phyloP scores from a whole-genome alignment of 163 green algal species.

The Chloroidium sp. region DNA sequence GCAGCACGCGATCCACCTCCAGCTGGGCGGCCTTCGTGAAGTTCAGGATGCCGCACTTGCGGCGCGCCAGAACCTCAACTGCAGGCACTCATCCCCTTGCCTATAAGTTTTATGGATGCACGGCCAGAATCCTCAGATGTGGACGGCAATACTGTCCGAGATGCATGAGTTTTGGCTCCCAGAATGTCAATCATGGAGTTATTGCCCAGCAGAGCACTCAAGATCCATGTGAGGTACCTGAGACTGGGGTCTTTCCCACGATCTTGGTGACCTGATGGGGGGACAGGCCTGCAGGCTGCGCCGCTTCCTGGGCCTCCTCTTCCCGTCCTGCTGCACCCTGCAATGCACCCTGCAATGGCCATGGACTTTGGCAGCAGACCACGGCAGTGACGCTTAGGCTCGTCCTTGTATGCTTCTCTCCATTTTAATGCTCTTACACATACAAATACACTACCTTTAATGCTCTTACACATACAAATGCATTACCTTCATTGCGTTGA shows the following conservation, averaged over 20 bases:
- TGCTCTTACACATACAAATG: too few species aligned
- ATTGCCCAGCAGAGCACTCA: background rate
- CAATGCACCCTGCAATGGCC: too few species aligned
- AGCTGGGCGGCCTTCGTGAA: conserved; percentile 32
- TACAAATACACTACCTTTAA: too few species aligned
- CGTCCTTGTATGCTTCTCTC: too few species aligned
- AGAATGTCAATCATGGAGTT: background rate
- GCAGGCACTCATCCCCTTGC: background rate
- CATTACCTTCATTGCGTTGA: too few species aligned
- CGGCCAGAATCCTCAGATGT: background rate
- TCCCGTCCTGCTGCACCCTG: too few species aligned
- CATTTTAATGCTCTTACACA: too few species aligned
- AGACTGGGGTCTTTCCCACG: background rate
- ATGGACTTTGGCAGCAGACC: too few species aligned
- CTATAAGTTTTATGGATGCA: background rate
- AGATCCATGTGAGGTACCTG: background rate
- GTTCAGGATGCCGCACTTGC: conserved; percentile 45
- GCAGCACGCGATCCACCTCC: conserved; percentile 34
- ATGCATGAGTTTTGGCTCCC: background rate
- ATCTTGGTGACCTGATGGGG: background rate
- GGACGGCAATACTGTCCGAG: background rate
- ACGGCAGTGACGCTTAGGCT: too few species aligned
- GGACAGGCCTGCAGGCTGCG: background rate
- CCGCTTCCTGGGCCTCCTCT: too few species aligned
- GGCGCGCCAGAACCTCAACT: conserved; percentile 18